Evolutionary conservation across 2,329 filamentous ascomycete species (phyloP).

Genomic region (Dactylellina parvicollis): DNA sequence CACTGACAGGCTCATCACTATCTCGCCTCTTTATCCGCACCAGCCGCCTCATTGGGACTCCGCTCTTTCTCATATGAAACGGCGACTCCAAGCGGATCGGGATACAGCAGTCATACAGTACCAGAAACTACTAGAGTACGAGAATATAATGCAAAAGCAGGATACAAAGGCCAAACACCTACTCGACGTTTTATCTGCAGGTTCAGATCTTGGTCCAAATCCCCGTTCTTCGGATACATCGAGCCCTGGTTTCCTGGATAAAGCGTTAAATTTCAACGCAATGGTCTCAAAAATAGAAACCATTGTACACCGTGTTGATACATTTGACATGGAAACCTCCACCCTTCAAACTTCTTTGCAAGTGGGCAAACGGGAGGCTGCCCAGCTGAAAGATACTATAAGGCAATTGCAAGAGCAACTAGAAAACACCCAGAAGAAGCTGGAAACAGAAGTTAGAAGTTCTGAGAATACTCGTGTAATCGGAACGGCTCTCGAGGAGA

Average conservation of each 20-base stretch:
- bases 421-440: background rate
- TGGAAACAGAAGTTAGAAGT: conserved; percentile 7
- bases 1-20: conserved; percentile 18
- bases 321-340: background rate
- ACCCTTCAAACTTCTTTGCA: conserved; percentile 22
- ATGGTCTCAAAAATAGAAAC: background rate
- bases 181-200: conserved; percentile 7
- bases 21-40: background rate
- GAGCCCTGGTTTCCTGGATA: background rate
- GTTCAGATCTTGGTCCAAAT: background rate
- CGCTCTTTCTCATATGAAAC: conserved; percentile 23
- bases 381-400: conserved; percentile 3
- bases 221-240: background rate
- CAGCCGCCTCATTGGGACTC: conserved; percentile 2
- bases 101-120: conserved; percentile 12
- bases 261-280: background rate
- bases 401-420: conserved; percentile 13
- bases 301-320: conserved; percentile 1
- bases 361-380: background rate
- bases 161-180: conserved; percentile 13
- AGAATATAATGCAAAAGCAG: background rate
- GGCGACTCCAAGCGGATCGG: conserved; percentile 6
- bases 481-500: background rate
- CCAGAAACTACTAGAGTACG: conserved; percentile 10
- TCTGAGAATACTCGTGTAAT: background rate